Conservation (phyloP, 1,284 basidiomycete species). For the Microbotryum saponariae region DNA sequence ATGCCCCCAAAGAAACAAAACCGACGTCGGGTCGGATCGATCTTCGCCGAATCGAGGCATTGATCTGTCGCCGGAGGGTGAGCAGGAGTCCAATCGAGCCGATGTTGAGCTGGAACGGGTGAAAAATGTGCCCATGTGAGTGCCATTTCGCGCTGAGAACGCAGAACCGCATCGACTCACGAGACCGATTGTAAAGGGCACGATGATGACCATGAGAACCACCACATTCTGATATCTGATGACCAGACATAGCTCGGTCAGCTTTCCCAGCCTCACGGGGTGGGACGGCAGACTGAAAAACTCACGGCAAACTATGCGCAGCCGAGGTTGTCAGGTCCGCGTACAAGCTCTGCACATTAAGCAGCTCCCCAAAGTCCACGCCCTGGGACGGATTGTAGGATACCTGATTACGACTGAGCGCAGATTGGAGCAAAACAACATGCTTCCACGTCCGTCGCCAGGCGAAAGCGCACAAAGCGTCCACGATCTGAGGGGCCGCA, state of each 20-base stretch:
- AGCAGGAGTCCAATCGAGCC: not conserved
- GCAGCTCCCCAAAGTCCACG: not conserved
- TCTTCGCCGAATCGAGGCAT: not conserved
- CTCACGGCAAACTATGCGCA: not conserved
- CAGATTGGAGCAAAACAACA: not conserved
- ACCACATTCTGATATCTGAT: not conserved
- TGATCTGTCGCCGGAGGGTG: not conserved
- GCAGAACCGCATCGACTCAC: not conserved
- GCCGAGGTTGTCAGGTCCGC: not conserved
- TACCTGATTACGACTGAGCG: not conserved
- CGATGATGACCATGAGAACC: not conserved
- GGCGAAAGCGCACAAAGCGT: conserved; percentile 4
- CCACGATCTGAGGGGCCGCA: not conserved
- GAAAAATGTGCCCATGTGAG: too few species aligned
- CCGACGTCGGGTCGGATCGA: not conserved
- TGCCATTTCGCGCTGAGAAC: too few species aligned
- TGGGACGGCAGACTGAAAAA: too few species aligned
- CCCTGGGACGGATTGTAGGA: not conserved
- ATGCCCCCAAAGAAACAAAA: not conserved
- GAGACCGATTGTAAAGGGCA: not conserved
- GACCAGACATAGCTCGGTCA: too few species aligned
- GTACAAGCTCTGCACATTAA: not conserved
- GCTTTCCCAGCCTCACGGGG: not conserved
- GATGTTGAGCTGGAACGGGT: not conserved
- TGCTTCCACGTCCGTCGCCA: not conserved